Evolutionary conservation across 2,329 filamentous ascomycete species (phyloP).

Genomic region (Diaporthe ampelina): DNA sequence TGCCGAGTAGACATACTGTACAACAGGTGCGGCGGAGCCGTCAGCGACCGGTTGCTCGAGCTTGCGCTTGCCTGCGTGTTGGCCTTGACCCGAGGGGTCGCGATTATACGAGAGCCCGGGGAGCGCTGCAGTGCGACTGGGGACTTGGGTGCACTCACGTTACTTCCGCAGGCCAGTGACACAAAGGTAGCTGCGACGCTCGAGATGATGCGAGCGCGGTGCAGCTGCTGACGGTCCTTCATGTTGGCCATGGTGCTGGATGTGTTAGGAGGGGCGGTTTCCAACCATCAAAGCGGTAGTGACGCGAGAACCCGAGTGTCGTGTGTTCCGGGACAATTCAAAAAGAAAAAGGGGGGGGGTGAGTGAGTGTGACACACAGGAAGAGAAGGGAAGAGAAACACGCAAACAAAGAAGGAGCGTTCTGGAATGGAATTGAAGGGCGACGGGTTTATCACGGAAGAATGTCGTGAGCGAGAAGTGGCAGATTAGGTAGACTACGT

Average conservation of each 20-base stretch:
- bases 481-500: conserved; percentile 21
- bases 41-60: conserved; percentile 37
- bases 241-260: conserved; percentile 51
- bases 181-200: conserved; percentile 88
- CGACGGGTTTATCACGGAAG: conserved; percentile 14
- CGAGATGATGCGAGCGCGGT: conserved; percentile 80
- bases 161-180: conserved; percentile 91
- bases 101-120: background rate
- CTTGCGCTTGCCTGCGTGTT: background rate
- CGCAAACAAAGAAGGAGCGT: conserved; percentile 10
- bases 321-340: background rate
- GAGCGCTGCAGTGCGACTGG: background rate
- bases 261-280: background rate
- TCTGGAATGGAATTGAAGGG: conserved; percentile 13
- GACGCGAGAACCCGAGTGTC: background rate
- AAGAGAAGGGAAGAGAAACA: conserved; percentile 1
- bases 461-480: conserved; percentile 1
- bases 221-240: conserved; percentile 63
- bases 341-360: background rate
- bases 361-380: conserved; percentile 1
- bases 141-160: conserved; percentile 68
- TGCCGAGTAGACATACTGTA: conserved; percentile 95
- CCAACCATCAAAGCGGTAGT: conserved; percentile 24
- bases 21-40: background rate
- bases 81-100: background rate